Conservation (phyloP, 495 filamentous ascomycete genomes). For the Bacidia gigantensis region DNA sequence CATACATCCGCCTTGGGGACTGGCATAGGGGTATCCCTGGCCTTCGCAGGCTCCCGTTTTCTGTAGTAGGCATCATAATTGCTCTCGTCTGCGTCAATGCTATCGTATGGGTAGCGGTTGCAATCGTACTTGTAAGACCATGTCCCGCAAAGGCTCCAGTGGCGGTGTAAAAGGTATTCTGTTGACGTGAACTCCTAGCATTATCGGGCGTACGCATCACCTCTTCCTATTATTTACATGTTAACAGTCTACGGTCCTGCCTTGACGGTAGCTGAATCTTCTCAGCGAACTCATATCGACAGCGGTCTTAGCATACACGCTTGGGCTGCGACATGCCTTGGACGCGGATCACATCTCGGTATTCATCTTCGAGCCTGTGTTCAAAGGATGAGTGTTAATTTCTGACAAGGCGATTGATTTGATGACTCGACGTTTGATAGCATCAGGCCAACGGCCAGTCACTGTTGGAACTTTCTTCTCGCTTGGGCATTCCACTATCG, state of each 20-base stretch:
- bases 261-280: background rate
- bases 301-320: constrained; percentile 71
- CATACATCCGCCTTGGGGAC: background rate
- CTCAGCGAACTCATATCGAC: constrained; percentile 53
- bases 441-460: constrained; percentile 73
- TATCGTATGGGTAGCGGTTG: constrained; percentile 58
- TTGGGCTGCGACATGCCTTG: constrained; percentile 85
- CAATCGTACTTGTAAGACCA: constrained; percentile 45
- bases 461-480: constrained; percentile 94
- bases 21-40: constrained; percentile 34
- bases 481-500: constrained; percentile 85
- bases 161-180: background rate
- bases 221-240: background rate
- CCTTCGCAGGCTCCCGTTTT: constrained; percentile 44
- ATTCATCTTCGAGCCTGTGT: constrained; percentile 4
- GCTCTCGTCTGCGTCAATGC: constrained; percentile 52
- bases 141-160: too few relatives aligned
- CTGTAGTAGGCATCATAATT: constrained; percentile 53
- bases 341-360: constrained; percentile 92
- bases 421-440: constrained; percentile 85
- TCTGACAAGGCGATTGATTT: constrained; percentile 66
- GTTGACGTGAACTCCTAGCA: background rate
- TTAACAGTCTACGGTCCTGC: background rate
- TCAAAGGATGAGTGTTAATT: background rate
- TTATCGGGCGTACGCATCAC: background rate